Conservation (phyloP, 1,284 basidiomycete species). For the Irpex sp. region DNA sequence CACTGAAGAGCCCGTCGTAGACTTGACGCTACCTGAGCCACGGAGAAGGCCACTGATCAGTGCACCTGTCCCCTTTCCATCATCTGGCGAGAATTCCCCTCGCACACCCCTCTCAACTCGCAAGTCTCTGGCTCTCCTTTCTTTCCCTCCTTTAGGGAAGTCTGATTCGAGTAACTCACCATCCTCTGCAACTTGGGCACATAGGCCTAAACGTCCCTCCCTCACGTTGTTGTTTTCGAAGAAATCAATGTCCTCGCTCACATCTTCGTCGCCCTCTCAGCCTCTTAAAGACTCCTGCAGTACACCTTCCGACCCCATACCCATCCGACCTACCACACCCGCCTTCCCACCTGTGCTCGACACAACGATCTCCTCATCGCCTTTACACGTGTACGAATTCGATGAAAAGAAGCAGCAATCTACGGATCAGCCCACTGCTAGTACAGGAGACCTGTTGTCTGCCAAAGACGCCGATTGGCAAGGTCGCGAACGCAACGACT, state of each 20-base stretch:
- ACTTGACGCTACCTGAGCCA: conserved; percentile 25
- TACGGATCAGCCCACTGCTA: not conserved
- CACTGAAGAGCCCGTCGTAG: conserved; percentile 14
- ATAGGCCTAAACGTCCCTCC: conserved; percentile 31
- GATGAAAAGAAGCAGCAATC: conserved; percentile 3
- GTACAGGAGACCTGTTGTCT: not conserved
- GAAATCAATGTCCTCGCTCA: conserved; percentile 30
- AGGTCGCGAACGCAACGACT: conserved; percentile 20
- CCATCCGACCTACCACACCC: not conserved
- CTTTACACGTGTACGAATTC: conserved; percentile 35
- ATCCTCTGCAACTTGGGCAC: conserved; percentile 23
- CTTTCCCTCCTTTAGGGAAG: conserved; percentile 27
- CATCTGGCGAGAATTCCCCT: conserved; percentile 28
- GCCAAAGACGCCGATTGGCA: not conserved
- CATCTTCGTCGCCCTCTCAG: conserved; percentile 17
- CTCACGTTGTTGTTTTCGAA: conserved; percentile 34
- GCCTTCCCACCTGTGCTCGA: conserved; percentile 44
- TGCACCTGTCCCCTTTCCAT: conserved; percentile 38
- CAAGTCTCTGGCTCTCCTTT: conserved; percentile 37
- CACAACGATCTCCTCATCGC: conserved; percentile 45
- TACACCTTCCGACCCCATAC: not conserved
- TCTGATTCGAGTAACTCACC: conserved; percentile 15
- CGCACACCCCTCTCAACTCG: conserved; percentile 30
- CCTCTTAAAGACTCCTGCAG: not conserved
- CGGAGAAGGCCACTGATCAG: conserved; percentile 16